Conservation (phyloP, 345 rosid genomes). For the Citrus cavaleriei region DNA sequence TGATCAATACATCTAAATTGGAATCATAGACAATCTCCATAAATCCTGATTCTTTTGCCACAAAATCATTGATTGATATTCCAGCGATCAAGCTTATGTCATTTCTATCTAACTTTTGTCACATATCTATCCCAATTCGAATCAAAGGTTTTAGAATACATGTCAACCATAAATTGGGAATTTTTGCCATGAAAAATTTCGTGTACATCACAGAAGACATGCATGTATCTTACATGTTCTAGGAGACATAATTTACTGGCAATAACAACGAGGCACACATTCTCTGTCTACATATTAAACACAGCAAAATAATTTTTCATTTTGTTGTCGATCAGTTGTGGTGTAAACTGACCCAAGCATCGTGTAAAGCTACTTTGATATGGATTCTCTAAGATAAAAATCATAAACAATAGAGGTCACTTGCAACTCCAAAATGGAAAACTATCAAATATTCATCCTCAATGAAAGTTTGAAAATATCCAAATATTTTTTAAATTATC, state of each 20-base stretch:
- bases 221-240: not conserved
- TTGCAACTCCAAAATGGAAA: too few species aligned
- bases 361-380: not conserved
- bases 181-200: not conserved
- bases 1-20: not conserved
- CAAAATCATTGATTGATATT: not conserved
- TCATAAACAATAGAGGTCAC: too few species aligned
- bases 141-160: not conserved
- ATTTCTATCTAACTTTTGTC: not conserved
- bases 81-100: not conserved
- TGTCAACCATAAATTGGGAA: not conserved
- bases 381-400: not conserved
- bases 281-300: not conserved
- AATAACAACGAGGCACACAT: not conserved
- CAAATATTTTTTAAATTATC: too few species aligned
- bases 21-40: not conserved
- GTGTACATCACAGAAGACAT: not conserved
- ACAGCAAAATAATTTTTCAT: not conserved
- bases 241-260: not conserved
- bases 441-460: too few species aligned
- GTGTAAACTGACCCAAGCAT: not conserved
- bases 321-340: not conserved
- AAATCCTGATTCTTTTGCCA: conserved; percentile 5
- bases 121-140: not conserved
- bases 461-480: too few species aligned